phyloP scores from a whole-genome alignment of 345 rosid species.

The Camelina laxa region DNA sequence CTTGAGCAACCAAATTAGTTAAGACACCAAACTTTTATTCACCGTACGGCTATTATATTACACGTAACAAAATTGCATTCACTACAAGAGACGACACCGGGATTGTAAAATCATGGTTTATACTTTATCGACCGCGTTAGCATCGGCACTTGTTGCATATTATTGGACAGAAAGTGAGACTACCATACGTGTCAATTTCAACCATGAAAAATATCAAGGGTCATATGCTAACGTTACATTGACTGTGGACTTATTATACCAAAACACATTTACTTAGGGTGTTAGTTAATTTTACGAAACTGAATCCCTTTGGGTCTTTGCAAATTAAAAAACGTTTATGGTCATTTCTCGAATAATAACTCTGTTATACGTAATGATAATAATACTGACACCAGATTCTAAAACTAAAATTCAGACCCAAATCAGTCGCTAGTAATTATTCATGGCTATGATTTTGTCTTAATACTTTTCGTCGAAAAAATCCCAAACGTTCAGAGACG shows the following conservation, averaged over 20 bases:
- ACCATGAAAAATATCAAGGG: background rate
- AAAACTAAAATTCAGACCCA: background rate
- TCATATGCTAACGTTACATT: too few species aligned
- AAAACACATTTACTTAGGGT: background rate
- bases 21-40: background rate
- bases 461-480: background rate
- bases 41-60: background rate
- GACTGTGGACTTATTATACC: background rate
- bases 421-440: background rate
- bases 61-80: background rate
- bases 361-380: background rate
- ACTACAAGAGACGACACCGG: background rate
- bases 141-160: background rate
- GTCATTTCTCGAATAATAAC: background rate
- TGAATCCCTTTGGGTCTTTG: background rate
- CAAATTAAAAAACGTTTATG: background rate
- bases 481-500: constrained; percentile 1
- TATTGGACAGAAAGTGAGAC: background rate
- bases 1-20: background rate
- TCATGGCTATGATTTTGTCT: background rate
- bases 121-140: background rate
- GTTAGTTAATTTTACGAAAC: background rate
- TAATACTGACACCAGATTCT: background rate
- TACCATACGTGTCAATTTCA: background rate
- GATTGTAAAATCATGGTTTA: background rate